These are phyloP conservation scores for Pseudogymnoascus pannorum DNA, from an alignment of 2,329 filamentous ascomycete species.

Conservation along the genomic window DNA sequence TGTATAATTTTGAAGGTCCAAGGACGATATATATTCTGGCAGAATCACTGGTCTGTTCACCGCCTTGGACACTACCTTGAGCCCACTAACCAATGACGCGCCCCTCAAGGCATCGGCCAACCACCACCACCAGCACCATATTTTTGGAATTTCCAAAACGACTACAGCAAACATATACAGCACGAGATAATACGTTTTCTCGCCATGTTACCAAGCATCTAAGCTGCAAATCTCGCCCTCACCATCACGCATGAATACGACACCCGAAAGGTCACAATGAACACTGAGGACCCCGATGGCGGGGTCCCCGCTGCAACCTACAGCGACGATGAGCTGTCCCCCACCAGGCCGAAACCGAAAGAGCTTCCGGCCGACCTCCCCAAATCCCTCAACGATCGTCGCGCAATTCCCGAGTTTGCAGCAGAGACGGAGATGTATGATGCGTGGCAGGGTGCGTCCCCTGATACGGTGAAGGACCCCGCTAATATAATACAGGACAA, in stretches of 20 bases:
- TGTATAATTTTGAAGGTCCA: not conserved
- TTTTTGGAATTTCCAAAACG: slow-evolving; percentile 5
- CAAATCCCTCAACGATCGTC: slow-evolving; percentile 83
- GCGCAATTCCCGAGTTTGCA: slow-evolving; percentile 56
- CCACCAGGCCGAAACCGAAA: slow-evolving; percentile 33
- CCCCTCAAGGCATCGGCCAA: slow-evolving; percentile 2
- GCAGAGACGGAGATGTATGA: slow-evolving; percentile 96
- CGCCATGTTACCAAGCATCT: slow-evolving; percentile 11
- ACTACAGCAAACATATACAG: not conserved
- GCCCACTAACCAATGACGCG: not conserved
- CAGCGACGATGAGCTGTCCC: slow-evolving; percentile 44
- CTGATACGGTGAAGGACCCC: slow-evolving; percentile 14
- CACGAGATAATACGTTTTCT: not conserved
- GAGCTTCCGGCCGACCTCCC: slow-evolving; percentile 77
- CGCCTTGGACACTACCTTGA: not conserved
- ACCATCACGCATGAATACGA: slow-evolving; percentile 26
- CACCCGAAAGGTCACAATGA: slow-evolving; percentile 40
- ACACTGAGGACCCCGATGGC: slow-evolving; percentile 44
- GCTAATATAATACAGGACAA: slow-evolving; percentile 55
- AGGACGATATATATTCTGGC: not conserved
- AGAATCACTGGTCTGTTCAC: not conserved
- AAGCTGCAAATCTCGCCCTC: slow-evolving; percentile 30
- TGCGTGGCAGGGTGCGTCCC: slow-evolving; percentile 78
- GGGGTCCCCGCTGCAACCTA: slow-evolving; percentile 40
- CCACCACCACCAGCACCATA: not conserved